A percentile compares a stretch with the other conserved stretches of the same genome.
Conservation (phyloP, 164 flowering plant species). For the Cinnamomum micranthum region DNA sequence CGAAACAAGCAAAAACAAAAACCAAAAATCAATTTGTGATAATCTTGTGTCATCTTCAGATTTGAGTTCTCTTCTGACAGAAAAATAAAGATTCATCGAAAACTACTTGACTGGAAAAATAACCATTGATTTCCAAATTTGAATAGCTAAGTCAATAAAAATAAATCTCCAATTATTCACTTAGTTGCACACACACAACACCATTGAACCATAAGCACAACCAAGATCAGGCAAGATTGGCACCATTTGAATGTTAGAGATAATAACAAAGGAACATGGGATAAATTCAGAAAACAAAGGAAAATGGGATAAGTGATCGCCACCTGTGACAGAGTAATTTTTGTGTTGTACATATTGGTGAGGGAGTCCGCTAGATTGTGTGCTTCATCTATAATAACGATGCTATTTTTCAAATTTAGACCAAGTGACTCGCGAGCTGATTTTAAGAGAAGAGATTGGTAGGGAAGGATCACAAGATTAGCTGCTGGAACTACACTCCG, state of each 20-base stretch:
- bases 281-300: neutral
- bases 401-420: slow-evolving; percentile 64
- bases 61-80: neutral
- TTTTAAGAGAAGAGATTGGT: slow-evolving; percentile 93
- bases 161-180: neutral
- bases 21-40: neutral
- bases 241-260: neutral
- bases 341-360: slow-evolving; percentile 84
- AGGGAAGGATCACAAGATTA: slow-evolving; percentile 89
- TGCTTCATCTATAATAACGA: slow-evolving; percentile 95
- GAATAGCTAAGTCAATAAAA: neutral
- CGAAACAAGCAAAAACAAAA: no score
- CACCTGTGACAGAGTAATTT: slow-evolving; percentile 74
- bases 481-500: slow-evolving; percentile 70
- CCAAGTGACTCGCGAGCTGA: slow-evolving; percentile 92
- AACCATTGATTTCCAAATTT: neutral
- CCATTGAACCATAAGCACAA: neutral
- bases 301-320: neutral
- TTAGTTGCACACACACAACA: neutral
- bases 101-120: neutral
- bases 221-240: no score
- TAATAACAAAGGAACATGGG: neutral
- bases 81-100: neutral
- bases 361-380: slow-evolving; percentile 98
- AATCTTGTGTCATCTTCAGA: neutral